These are phyloP conservation scores for Cinnamomum micranthum DNA, from an alignment of 164 flowering plant genomes.

Conservation along the genomic window DNA sequence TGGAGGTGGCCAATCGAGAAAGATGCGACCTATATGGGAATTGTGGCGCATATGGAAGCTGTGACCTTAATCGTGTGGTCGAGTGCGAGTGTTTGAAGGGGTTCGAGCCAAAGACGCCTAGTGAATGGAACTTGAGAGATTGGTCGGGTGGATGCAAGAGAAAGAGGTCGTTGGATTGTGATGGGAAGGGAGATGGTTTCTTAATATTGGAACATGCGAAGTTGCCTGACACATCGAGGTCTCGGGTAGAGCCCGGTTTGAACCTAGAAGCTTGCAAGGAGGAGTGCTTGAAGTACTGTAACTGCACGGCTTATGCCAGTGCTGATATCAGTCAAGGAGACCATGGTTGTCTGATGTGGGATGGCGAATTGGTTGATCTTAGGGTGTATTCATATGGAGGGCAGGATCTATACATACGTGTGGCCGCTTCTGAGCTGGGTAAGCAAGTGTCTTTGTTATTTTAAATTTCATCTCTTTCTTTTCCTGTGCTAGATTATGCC, in stretches of 20 bases:
- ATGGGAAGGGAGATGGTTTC: conserved; percentile 15
- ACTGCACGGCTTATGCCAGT: conserved; percentile 25
- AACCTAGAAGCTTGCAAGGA: conserved; percentile 15
- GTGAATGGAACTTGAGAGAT: conserved; percentile 31
- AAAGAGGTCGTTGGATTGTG: conserved; percentile 4
- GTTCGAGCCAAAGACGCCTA: conserved; percentile 26
- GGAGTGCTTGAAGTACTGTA: conserved; percentile 23
- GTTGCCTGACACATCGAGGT: conserved; percentile 13
- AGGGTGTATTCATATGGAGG: conserved; percentile 8
- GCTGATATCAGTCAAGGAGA: conserved; percentile 5
- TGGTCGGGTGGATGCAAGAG: conserved; percentile 41
- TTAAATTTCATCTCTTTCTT: too few species aligned
- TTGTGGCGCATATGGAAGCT: conserved; percentile 31
- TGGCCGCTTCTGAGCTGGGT: conserved; percentile 20
- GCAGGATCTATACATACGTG: conserved; percentile 23
- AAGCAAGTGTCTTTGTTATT: neutral
- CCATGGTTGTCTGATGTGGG: conserved; percentile 34
- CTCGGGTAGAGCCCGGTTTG: conserved; percentile 2
- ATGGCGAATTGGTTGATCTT: conserved; percentile 21
- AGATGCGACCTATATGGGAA: conserved; percentile 29
- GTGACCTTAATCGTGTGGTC: conserved; percentile 6
- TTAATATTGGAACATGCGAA: neutral
- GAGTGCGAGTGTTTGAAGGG: conserved; percentile 36
- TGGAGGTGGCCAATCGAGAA: conserved; percentile 17
- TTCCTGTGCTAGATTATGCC: too few species aligned